Base-by-base conservation (phyloP, 2,329 filamentous ascomycete species). In the Torrubiellomyces zombiae region DNA sequence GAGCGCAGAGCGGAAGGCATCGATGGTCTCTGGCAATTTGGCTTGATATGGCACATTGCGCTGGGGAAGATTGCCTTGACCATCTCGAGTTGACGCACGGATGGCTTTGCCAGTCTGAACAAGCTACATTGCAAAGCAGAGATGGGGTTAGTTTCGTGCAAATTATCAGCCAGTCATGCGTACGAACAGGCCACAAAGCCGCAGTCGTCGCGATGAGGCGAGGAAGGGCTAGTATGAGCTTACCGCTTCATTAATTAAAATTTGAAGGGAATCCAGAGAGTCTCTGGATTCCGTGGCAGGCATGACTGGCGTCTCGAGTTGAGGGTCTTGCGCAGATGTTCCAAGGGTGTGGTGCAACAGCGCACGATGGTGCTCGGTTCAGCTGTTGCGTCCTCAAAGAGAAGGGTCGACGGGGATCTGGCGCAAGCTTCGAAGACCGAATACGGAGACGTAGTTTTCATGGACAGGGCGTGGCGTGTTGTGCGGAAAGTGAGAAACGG, bases 41-140 rank as follows among this genome's bases (percentile, higher is more conserved):
- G 47, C 41, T 26, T 53, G 52, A 38, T 38, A 43, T 19, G 37
- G 40, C 32, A 40, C 40, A 16, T 46, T 44, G 10, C 39, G 39
- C 10, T 42, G 45, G 10, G 40, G 38, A 10, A 50, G 31, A 21
- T 50, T 50, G 29, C 48, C 53, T 20, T 54, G 47, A 9, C 53
- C 51, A 33, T 65, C 58, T 34, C 54, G 58, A 16, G 50, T 48
- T 18, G 56, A 57, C 2, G 57, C 48, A 24, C 54, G 63, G 9
- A 72, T 47, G 11, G 64, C 62, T 39, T 66, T 73, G 10, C 65
- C 67, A 2, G 61, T 65, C 41, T 71, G 61, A 9, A 73, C 53
- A 14, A 72, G 57, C 67, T 73, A 19, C 17, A 20, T n/a, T n/a
- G 14, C 8, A 14, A 20, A 24, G 35, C 12, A 33, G 34, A 14